Percentiles rank a stretch among this genome's conserved stretches.
Evolutionary conservation across 169 alveolate genomes (phyloP).

Genomic region (Plasmodium gallinaceum): DNA sequence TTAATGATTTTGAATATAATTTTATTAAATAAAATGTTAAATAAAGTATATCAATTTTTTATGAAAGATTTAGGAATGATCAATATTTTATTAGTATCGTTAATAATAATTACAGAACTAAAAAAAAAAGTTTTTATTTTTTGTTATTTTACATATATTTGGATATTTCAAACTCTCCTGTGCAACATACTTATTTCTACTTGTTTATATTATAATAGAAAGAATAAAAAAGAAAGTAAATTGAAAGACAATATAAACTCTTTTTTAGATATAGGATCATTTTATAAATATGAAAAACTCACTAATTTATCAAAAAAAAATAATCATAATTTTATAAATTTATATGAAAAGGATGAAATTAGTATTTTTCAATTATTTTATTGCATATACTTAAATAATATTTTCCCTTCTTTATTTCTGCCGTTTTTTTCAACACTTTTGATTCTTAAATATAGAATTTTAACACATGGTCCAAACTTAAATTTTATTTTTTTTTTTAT

Average conservation of each 20-base stretch:
- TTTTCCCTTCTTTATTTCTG: background rate
- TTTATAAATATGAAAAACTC: background rate
- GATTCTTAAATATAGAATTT: background rate
- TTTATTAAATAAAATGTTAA: background rate
- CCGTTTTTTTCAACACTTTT: slow-evolving; percentile 4
- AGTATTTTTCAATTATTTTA: background rate
- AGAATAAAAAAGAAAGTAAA: background rate
- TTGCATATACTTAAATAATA: background rate
- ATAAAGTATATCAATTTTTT: background rate
- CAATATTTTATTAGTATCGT: background rate
- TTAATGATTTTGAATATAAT: no score
- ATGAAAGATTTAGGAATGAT: background rate
- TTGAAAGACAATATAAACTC: background rate
- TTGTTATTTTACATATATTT: background rate
- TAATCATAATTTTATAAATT: background rate
- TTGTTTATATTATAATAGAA: background rate
- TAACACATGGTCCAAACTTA: background rate
- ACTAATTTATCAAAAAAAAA: background rate
- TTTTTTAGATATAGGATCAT: background rate
- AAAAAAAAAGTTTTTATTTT: background rate
- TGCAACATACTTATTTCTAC: background rate
- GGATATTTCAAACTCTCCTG: background rate
- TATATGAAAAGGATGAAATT: background rate
- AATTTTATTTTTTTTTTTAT: background rate
- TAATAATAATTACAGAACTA: background rate